Conservation (phyloP, 768 basidiomycete species). For the Neoboletus magnificus region DNA sequence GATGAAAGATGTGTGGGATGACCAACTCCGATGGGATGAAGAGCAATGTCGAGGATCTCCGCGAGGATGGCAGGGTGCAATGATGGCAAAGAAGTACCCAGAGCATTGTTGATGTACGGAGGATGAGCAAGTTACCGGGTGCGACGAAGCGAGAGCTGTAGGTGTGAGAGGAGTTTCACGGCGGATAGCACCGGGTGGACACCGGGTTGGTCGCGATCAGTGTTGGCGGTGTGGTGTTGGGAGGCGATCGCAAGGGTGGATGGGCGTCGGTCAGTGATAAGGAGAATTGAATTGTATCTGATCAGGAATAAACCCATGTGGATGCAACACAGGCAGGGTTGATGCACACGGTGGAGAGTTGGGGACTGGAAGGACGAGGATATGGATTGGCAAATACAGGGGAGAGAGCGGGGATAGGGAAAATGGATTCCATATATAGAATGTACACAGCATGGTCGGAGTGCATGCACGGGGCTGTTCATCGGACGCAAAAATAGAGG, state of each 20-base stretch:
- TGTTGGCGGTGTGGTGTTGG: constrained; percentile 12
- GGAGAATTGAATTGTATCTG: constrained; percentile 1
- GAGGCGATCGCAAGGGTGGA: not conserved
- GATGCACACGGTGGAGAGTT: not conserved
- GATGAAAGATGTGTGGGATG: not conserved
- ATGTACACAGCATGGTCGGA: constrained; percentile 6
- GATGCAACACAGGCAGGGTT: not conserved
- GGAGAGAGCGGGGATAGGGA: not conserved
- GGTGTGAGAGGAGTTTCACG: constrained; percentile 10
- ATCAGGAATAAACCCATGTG: constrained; percentile 11
- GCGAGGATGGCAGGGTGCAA: constrained; percentile 5
- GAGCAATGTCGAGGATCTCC: not conserved
- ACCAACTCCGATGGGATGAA: not conserved
- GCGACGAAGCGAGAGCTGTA: not conserved
- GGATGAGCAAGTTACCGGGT: constrained; percentile 9
- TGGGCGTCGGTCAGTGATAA: not conserved
- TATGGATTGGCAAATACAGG: not conserved
- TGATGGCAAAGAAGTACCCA: not conserved
- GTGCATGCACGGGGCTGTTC: constrained; percentile 5
- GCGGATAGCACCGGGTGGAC: constrained; percentile 3
- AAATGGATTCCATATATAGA: constrained; percentile 10
- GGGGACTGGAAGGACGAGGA: not conserved
- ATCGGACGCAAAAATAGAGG: constrained; percentile 3
- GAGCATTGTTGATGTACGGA: not conserved
- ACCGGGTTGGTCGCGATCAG: constrained; percentile 10